Conservation (phyloP, 2,329 filamentous ascomycete genomes). For the Emydomyces testavorans region DNA sequence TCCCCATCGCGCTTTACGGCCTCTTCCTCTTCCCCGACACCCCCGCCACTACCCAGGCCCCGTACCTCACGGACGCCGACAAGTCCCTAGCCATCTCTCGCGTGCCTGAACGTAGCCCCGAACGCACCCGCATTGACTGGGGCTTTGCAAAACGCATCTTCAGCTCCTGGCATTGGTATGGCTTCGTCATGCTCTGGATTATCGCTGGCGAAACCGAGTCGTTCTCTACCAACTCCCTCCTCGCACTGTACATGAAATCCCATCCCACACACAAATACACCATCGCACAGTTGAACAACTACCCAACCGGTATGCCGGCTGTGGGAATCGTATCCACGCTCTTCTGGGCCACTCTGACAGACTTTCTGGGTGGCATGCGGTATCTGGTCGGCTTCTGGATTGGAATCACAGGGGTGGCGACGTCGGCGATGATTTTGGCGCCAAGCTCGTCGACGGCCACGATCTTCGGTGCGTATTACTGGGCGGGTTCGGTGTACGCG, state of each 20-base stretch:
- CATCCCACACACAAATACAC: conserved; percentile 38
- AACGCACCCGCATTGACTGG: conserved; percentile 19
- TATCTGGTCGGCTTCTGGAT: conserved; percentile 59
- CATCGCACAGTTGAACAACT: conserved; percentile 43
- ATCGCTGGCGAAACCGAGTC: conserved; percentile 62
- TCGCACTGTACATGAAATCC: conserved; percentile 42
- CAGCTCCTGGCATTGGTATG: conserved; percentile 29
- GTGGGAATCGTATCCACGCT: conserved; percentile 47
- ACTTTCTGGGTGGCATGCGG: conserved; percentile 51
- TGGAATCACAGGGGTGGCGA: conserved; percentile 51
- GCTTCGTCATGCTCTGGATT: conserved; percentile 36
- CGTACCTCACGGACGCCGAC: conserved; percentile 26
- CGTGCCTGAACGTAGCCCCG: conserved; percentile 20
- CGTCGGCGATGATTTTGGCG: conserved; percentile 51
- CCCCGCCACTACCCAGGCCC: conserved; percentile 27
- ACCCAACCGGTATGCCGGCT: conserved; percentile 43
- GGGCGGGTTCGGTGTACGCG: conserved; percentile 58
- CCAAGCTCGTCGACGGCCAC: conserved; percentile 42
- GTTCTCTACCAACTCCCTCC: conserved; percentile 53
- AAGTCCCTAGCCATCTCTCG: conserved; percentile 24
- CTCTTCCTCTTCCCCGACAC: conserved; percentile 34
- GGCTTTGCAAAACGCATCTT: conserved; percentile 26
- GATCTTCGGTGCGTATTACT: conserved; percentile 57
- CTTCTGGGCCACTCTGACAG: conserved; percentile 59
- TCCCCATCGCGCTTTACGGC: conserved; percentile 36